phyloP scores from a whole-genome alignment of 1,139 yeast genomes.

The Pichia inconspicua region DNA sequence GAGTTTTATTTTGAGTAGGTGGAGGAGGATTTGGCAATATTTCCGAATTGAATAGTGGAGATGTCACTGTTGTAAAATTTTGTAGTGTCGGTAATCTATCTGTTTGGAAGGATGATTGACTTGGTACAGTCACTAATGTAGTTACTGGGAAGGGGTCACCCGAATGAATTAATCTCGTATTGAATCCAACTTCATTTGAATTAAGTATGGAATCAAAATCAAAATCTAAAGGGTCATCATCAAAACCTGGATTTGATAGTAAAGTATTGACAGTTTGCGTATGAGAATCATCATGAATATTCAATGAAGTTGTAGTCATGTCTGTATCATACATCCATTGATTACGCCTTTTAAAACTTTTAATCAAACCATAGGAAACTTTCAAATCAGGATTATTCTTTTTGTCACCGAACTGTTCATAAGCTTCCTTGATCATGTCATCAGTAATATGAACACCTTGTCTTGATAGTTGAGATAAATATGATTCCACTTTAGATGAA shows the following conservation, averaged over 20 bases:
- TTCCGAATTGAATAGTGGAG: background rate
- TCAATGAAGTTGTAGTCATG: background rate
- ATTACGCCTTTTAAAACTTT: conserved; percentile 27
- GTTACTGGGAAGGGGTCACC: conserved; percentile 20
- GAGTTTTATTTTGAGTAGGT: background rate
- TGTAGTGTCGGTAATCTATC: background rate
- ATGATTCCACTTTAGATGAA: conserved; percentile 25
- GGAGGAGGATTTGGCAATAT: background rate
- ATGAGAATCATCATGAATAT: background rate
- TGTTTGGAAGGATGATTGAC: background rate
- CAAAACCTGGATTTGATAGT: background rate
- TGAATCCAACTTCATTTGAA: conserved; percentile 26
- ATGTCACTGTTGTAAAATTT: background rate
- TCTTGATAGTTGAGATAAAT: conserved; percentile 15
- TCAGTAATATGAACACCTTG: conserved; percentile 22
- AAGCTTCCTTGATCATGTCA: conserved; percentile 21
- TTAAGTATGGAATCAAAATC: conserved; percentile 25
- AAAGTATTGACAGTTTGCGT: background rate
- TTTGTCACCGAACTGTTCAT: conserved; percentile 17
- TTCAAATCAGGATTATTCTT: conserved; percentile 20
- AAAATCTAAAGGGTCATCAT: conserved; percentile 12
- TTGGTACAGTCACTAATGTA: background rate
- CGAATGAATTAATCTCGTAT: conserved; percentile 28
- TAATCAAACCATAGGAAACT: conserved; percentile 27
- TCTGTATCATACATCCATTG: background rate